Evolutionary conservation across 1,284 basidiomycete genomes (phyloP), one percentile per base, ranked within the genome.

Genomic region (Leccinum pallidistipes): DNA sequence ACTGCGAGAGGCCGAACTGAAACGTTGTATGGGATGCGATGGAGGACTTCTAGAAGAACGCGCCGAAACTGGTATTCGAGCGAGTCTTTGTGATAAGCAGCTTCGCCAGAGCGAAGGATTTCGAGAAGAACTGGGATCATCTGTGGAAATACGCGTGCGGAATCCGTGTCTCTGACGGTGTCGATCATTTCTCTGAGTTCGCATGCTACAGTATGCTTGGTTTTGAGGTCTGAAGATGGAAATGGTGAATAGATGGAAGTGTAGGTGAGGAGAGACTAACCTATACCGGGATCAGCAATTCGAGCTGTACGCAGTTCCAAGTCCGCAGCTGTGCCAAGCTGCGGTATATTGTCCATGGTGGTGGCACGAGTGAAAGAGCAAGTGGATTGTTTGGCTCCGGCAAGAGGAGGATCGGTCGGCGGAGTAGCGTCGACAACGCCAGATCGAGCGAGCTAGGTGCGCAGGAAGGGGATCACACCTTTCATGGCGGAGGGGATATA

Each of bases 161-260:
- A 90, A 68, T 96, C 94, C 40, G 86, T 81, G 69, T 97, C 94
- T 60, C 91, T 83, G 50, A 90, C 87, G 27, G 87, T 87, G 73
- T 97, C 95, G 65, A 97, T 85, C 74, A 90, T 87, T 74, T 97
- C 94, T 60, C 94, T 84, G 64, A 97, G 85, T 74, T 97, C 94
- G 64, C 82, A 85, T 55, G 92, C 92, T 47, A 86, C 82, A 6
- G 80, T 79, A 71, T 86, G 82, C 74, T 91, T 92, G 0, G 83
- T 83, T 64, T 85, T 85, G 65, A 92, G 80, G 75, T 92, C 90
- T 91, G 63, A 18, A 29, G 24, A 27, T n/a, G 51, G 32, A 24
- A 21, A 57, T 55, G n/a, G 14, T 66, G 40, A 60, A 60, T 27
- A 29, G 43, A 32, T 11, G 55, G 5, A 12, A 1, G 43, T 29